Conservation (phyloP, 768 basidiomycete genomes). For the Leccinellum albellum region DNA sequence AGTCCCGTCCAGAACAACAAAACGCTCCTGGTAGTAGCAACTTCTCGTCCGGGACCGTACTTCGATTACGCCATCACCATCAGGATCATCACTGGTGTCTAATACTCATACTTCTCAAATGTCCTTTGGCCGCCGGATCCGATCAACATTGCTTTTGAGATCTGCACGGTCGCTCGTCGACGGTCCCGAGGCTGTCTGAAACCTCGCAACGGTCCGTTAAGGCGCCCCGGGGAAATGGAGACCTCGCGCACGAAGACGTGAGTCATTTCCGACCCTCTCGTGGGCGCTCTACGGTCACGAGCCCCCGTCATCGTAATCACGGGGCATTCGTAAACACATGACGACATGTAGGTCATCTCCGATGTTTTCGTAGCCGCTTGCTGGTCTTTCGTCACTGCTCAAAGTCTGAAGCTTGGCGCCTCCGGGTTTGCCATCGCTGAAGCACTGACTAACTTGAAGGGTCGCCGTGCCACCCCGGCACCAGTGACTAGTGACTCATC, state of each 20-base stretch:
- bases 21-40: background rate
- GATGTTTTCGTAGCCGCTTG: background rate
- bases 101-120: background rate
- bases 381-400: background rate
- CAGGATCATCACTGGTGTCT: background rate
- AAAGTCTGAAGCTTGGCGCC: background rate
- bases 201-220: background rate
- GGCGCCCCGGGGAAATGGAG: background rate
- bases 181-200: background rate
- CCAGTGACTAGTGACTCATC: background rate
- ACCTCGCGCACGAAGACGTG: background rate
- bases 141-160: background rate
- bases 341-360: background rate
- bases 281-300: background rate
- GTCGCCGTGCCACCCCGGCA: background rate
- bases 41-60: background rate
- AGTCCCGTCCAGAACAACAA: background rate
- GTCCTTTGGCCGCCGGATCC: background rate
- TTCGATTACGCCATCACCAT: background rate
- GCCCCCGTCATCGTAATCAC: background rate
- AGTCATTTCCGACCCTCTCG: background rate
- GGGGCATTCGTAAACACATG: background rate
- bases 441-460: background rate
- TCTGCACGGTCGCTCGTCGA: background rate
- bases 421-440: background rate